Percentiles rank a stretch among this genome's conserved stretches.
Evolutionary conservation across 257 asterid genomes (phyloP).

Genomic region (Solanum sejunctum): DNA sequence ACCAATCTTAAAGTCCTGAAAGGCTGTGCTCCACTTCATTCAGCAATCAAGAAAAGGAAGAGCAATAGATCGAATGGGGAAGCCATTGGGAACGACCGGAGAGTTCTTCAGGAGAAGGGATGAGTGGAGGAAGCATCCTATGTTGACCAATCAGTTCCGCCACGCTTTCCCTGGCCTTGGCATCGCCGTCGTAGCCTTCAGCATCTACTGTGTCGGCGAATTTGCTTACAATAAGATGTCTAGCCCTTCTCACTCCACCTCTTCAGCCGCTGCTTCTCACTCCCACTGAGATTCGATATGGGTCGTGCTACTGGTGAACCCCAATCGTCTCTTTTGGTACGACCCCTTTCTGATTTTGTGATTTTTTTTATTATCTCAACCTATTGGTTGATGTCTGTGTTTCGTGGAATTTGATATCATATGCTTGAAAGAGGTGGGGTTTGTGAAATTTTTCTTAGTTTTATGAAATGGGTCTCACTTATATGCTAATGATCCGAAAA

Average conservation of each 20-base stretch:
- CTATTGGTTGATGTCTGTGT: not conserved
- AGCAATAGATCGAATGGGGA: slow-evolving; percentile 10
- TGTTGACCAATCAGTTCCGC: slow-evolving; percentile 76
- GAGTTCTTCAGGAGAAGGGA: slow-evolving; percentile 92
- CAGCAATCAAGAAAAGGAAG: not conserved
- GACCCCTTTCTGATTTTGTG: not conserved
- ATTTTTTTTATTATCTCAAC: not conserved
- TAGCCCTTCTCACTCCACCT: slow-evolving; percentile 54
- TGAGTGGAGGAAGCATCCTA: slow-evolving; percentile 94
- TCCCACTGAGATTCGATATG: slow-evolving; percentile 16
- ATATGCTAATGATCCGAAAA: not conserved
- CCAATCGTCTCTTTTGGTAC: not conserved
- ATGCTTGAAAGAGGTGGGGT: not conserved
- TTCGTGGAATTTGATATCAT: not conserved
- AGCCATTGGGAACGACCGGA: slow-evolving; percentile 66
- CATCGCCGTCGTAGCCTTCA: slow-evolving; percentile 74
- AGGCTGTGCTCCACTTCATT: not conserved
- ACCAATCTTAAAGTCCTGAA: not conserved
- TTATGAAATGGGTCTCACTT: not conserved
- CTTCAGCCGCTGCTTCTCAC: slow-evolving; percentile 42
- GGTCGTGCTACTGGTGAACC: not conserved
- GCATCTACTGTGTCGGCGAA: slow-evolving; percentile 46
- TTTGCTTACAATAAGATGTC: slow-evolving; percentile 29
- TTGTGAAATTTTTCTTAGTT: not conserved
- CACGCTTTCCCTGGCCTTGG: slow-evolving; percentile 94